Conservation (phyloP, 2,329 filamentous ascomycete species). For the Aspergillus bombycis region DNA sequence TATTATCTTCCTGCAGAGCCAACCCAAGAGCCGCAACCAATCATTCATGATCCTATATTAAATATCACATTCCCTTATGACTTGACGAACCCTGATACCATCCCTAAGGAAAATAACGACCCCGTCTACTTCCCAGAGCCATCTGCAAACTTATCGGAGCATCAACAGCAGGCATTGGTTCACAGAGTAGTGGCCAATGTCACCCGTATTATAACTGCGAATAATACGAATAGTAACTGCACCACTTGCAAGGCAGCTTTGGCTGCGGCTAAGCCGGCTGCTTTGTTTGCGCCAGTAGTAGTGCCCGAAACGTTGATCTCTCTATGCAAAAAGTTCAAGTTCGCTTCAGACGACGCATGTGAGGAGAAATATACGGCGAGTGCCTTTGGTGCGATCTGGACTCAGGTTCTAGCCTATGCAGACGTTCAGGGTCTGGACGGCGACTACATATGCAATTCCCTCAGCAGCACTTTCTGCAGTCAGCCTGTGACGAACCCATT, state of each 20-base stretch:
- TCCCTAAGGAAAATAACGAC: conserved; percentile 54
- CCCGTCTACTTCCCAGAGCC: conserved; percentile 55
- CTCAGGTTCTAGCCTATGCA: conserved; percentile 58
- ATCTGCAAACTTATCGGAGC: conserved; percentile 48
- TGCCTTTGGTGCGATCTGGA: conserved; percentile 60
- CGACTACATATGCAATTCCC: conserved; percentile 58
- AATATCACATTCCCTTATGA: conserved; percentile 59
- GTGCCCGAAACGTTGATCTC: conserved; percentile 56
- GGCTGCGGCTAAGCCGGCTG: conserved; percentile 54
- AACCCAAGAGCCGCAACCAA: conserved; percentile 57
- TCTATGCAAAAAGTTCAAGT: conserved; percentile 54
- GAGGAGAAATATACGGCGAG: conserved; percentile 50
- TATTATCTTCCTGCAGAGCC: conserved; percentile 52
- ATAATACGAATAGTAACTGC: conserved; percentile 49
- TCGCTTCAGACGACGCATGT: conserved; percentile 53
- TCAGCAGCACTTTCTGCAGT: conserved; percentile 54
- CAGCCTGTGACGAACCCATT: conserved; percentile 49
- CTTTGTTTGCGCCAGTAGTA: conserved; percentile 51
- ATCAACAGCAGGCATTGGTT: conserved; percentile 47
- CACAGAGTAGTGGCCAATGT: conserved; percentile 45
- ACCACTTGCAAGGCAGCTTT: conserved; percentile 58
- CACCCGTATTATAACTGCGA: conserved; percentile 49
- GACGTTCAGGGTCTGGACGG: conserved; percentile 60
- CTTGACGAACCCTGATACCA: conserved; percentile 57
- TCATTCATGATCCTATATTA: conserved; percentile 57